phyloP scores from a whole-genome alignment of 2,329 filamentous ascomycete genomes.

The Cladosporium sp. region DNA sequence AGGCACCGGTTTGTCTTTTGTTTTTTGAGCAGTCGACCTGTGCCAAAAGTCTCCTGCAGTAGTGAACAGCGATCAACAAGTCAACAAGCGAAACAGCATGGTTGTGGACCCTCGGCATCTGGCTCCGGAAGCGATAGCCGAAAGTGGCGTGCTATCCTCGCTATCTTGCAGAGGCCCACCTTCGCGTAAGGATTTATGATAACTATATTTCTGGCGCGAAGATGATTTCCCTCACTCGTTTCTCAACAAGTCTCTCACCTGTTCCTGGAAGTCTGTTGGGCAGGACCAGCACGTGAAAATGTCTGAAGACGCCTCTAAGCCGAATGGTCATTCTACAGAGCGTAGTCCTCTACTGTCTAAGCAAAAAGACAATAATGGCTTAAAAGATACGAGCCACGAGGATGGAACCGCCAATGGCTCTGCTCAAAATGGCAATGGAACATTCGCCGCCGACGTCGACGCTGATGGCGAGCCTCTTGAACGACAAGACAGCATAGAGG shows the following conservation, averaged over 20 bases:
- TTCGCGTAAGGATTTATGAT: neutral
- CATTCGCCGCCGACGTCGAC: conserved; percentile 7
- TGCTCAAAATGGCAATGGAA: neutral
- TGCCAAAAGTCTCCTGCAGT: no score
- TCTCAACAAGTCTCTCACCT: neutral
- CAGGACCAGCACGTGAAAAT: neutral
- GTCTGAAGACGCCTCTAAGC: neutral
- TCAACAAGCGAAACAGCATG: no score
- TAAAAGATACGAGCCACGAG: neutral
- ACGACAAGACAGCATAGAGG: conserved; percentile 29
- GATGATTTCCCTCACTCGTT: neutral
- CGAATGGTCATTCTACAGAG: conserved; percentile 1
- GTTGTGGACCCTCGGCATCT: neutral
- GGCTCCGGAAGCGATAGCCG: neutral
- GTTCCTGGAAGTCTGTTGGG: no score
- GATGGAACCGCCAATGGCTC: neutral
- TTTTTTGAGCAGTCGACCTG: no score
- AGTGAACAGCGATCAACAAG: no score
- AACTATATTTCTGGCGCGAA: neutral
- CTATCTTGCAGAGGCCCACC: conserved; percentile 6
- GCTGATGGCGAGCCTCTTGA: conserved; percentile 32
- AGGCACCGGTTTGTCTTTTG: neutral
- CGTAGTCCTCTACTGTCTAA: conserved; percentile 4
- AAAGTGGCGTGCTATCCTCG: conserved; percentile 10
- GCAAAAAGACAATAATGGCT: neutral